phyloP scores from a whole-genome alignment of 2,329 filamentous ascomycete species.

The Tympanopsis confertula region DNA sequence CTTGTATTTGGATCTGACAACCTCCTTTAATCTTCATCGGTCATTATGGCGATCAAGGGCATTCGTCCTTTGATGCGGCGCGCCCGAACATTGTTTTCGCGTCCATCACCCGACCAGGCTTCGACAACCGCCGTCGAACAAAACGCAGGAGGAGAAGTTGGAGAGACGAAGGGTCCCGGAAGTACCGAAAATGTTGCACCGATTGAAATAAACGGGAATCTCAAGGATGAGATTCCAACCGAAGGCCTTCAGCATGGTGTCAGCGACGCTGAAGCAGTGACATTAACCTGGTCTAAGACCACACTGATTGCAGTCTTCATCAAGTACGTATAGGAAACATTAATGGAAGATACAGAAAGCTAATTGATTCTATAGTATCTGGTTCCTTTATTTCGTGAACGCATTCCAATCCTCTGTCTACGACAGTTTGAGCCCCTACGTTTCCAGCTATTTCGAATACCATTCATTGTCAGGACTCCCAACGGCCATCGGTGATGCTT shows the following conservation, averaged over 20 bases:
- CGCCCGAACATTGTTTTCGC: too few species aligned
- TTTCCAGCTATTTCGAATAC: constrained; percentile 30
- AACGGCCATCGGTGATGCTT: constrained; percentile 30
- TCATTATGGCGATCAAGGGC: too few species aligned
- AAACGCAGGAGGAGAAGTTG: too few species aligned
- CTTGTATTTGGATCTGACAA: too few species aligned
- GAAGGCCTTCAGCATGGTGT: not conserved
- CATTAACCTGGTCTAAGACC: not conserved
- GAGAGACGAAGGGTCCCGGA: too few species aligned
- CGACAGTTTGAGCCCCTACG: constrained; percentile 21
- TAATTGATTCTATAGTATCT: constrained; percentile 19
- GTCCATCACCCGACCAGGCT: too few species aligned
- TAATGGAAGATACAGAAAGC: not conserved
- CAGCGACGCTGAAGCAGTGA: not conserved
- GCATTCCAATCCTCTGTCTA: constrained; percentile 30
- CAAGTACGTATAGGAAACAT: not conserved
- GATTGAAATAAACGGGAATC: too few species aligned
- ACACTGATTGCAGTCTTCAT: not conserved
- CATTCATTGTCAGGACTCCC: constrained; percentile 38
- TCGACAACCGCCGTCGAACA: too few species aligned
- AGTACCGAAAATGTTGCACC: too few species aligned
- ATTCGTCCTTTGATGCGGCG: too few species aligned
- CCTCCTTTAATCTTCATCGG: too few species aligned
- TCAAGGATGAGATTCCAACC: too few species aligned
- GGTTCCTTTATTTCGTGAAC: constrained; percentile 31